Conservation (phyloP, 2,329 filamentous ascomycete species). For the Truncatella angustata region DNA sequence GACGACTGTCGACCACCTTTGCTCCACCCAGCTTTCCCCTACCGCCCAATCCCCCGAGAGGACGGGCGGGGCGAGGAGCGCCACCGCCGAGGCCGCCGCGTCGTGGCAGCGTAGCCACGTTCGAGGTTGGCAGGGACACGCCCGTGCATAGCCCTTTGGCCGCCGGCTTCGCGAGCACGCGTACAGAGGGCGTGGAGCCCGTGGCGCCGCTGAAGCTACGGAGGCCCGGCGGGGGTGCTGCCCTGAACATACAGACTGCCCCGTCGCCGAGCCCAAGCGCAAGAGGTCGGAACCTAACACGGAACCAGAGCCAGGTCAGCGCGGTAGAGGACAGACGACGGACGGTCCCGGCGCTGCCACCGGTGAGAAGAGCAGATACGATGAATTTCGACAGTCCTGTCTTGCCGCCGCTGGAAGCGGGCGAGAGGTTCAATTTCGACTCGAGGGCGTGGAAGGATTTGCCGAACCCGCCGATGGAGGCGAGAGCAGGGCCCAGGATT, state of each 20-base stretch:
- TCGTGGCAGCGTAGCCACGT: constrained; percentile 3
- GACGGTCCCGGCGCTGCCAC: constrained; percentile 5
- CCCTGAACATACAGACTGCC: background rate
- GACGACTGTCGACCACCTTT: constrained; percentile 21
- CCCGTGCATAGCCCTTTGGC: background rate
- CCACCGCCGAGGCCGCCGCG: background rate
- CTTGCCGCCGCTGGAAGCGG: constrained; percentile 6
- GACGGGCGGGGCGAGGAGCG: background rate
- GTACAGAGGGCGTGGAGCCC: background rate
- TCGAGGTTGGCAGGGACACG: background rate
- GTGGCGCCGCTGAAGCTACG: background rate
- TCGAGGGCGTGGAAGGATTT: constrained; percentile 7
- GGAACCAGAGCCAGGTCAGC: background rate
- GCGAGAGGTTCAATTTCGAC: constrained; percentile 8
- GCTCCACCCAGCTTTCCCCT: background rate
- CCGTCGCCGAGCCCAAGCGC: background rate
- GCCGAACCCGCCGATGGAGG: background rate
- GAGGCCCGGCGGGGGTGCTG: background rate
- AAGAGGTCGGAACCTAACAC: background rate
- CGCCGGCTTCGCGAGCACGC: background rate
- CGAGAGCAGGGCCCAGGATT: background rate
- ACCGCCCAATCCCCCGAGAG: background rate
- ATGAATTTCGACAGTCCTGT: constrained; percentile 8
- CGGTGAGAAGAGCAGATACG: background rate
- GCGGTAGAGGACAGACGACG: background rate